Percentiles rank a stretch among this genome's conserved stretches.
Conservation (phyloP, 1,139 yeast genomes). For the Trichomonascaceae sp. region DNA sequence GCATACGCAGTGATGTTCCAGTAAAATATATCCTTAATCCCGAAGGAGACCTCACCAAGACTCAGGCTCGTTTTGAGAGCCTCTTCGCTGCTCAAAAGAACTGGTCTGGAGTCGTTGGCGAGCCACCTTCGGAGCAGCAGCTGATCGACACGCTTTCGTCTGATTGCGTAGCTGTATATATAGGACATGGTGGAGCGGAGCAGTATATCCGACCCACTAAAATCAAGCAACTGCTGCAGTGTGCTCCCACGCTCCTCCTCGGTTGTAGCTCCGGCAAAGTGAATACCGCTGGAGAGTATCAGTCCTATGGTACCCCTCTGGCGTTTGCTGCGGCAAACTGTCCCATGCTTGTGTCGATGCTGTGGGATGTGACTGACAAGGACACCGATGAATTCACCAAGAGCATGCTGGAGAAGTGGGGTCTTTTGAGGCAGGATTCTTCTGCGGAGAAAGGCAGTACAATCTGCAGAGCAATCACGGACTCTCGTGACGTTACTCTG, state of each 20-base stretch:
- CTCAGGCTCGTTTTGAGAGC: constrained; percentile 48
- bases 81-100: constrained; percentile 27
- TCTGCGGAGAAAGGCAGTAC: constrained; percentile 17
- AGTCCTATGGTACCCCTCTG: constrained; percentile 64
- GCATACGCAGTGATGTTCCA: background rate
- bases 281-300: constrained; percentile 44
- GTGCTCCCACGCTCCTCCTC: constrained; percentile 65
- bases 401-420: constrained; percentile 48
- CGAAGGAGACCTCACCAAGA: constrained; percentile 56
- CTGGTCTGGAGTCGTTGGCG: constrained; percentile 47
- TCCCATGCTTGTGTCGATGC: constrained; percentile 69
- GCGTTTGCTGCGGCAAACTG: constrained; percentile 71
- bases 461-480: constrained; percentile 36
- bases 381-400: constrained; percentile 75
- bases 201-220: constrained; percentile 48
- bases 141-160: constrained; percentile 29
- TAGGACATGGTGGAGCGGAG: constrained; percentile 96
- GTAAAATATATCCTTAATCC: constrained; percentile 67
- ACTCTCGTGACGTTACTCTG: constrained; percentile 51
- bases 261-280: constrained; percentile 88
- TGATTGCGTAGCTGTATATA: constrained; percentile 52
- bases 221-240: constrained; percentile 30
- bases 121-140: constrained; percentile 43
- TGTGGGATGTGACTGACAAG: constrained; percentile 97
- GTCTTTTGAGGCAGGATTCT: constrained; percentile 27